Conservation (phyloP, 2,329 filamentous ascomycete species). For the Blastomyces emzantsi region DNA sequence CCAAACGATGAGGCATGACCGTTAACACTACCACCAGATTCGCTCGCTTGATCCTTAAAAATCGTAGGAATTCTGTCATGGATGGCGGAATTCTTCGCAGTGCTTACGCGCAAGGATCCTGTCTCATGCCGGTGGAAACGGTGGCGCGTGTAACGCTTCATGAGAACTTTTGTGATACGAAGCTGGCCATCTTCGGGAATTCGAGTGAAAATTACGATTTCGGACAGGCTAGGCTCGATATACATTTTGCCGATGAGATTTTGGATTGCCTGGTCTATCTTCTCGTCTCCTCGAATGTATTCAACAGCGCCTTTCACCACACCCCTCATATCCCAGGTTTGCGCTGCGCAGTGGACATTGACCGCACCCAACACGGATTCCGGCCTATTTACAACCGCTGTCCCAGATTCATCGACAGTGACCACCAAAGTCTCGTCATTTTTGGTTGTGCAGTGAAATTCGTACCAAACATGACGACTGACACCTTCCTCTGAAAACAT, state of each 20-base stretch:
- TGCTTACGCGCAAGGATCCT: neutral
- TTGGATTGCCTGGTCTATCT: conserved; percentile 24
- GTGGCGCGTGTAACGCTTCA: conserved; percentile 30
- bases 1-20: conserved; percentile 10
- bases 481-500: conserved; percentile 21
- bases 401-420: conserved; percentile 27
- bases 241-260: conserved; percentile 29
- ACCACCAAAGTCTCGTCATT: conserved; percentile 26
- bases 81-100: conserved; percentile 4
- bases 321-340: conserved; percentile 34
- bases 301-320: conserved; percentile 24
- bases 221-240: conserved; percentile 22
- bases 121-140: conserved; percentile 15
- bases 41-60: conserved; percentile 6
- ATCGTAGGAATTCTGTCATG: neutral
- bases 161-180: conserved; percentile 25
- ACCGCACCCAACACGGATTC: conserved; percentile 26
- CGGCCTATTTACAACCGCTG: conserved; percentile 22
- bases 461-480: conserved; percentile 24
- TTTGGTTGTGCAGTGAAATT: conserved; percentile 33
- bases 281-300: conserved; percentile 19
- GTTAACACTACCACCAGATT: conserved; percentile 8
- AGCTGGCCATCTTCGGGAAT: conserved; percentile 21
- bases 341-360: conserved; percentile 32
- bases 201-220: conserved; percentile 24